Conservation (phyloP, 140 eudicot species). For the Anethum foeniculum region DNA sequence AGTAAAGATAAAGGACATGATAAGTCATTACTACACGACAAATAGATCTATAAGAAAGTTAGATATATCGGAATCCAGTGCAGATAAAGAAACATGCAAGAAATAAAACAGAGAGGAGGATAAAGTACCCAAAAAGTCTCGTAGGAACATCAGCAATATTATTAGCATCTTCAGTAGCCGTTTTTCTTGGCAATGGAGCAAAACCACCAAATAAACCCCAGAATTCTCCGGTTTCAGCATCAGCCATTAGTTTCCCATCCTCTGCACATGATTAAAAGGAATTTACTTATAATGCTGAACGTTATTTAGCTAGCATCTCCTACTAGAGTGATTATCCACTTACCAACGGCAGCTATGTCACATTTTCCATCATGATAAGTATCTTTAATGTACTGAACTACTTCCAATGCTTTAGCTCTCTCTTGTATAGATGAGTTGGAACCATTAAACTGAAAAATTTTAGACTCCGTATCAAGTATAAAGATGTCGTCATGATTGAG, state of each 20-base stretch:
- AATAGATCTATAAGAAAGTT: neutral
- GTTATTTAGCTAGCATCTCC: neutral
- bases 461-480: slow-evolving; percentile 41
- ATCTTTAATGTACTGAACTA: slow-evolving; percentile 42
- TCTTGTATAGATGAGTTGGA: slow-evolving; percentile 51
- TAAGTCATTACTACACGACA: neutral
- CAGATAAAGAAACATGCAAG: neutral
- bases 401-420: slow-evolving; percentile 62
- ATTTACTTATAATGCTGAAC: neutral
- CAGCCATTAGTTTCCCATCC: slow-evolving; percentile 99
- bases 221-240: slow-evolving; percentile 96
- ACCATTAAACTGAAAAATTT: slow-evolving; percentile 53
- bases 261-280: slow-evolving; percentile 34
- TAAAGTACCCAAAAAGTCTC: slow-evolving; percentile 58
- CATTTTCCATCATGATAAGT: slow-evolving; percentile 45
- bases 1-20: neutral
- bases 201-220: slow-evolving; percentile 99
- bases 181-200: slow-evolving; percentile 97
- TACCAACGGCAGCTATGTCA: slow-evolving; percentile 55
- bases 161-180: slow-evolving; percentile 40
- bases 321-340: slow-evolving; percentile 20
- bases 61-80: neutral
- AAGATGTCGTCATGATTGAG: slow-evolving; percentile 45
- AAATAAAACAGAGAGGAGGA: neutral
- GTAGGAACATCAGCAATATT: slow-evolving; percentile 33